phyloP scores from a whole-genome alignment of 306 rosid species.

The Pterocarpus macrocarpus region DNA sequence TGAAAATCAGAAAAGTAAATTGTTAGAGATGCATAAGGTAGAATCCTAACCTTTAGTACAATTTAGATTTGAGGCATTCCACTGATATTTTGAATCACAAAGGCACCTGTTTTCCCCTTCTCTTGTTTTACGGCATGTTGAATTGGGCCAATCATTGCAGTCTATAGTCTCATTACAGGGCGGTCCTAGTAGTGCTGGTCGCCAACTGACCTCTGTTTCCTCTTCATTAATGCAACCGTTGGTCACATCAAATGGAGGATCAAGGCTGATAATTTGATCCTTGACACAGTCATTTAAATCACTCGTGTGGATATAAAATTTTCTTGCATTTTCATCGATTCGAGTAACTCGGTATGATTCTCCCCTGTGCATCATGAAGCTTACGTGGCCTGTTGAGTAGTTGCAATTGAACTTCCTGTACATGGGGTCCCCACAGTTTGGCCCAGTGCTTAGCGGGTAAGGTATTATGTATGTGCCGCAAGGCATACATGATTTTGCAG shows the following conservation, averaged over 20 bases:
- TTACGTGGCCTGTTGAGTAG: conserved; percentile 10
- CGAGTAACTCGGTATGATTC: conserved; percentile 3
- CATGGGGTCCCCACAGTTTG: conserved; percentile 58
- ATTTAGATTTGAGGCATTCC: conserved; percentile 38
- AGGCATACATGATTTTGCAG: conserved; percentile 42
- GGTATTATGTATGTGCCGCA: conserved; percentile 62
- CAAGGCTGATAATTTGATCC: background rate
- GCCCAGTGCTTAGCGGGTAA: conserved; percentile 62
- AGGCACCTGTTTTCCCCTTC: conserved; percentile 45
- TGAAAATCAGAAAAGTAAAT: background rate
- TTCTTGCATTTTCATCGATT: background rate
- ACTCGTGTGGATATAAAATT: conserved; percentile 14
- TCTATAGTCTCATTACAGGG: conserved; percentile 16
- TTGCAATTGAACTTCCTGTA: conserved; percentile 50
- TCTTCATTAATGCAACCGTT: background rate
- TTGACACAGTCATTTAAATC: background rate
- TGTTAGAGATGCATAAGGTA: background rate
- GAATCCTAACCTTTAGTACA: conserved; percentile 43
- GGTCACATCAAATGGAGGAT: background rate
- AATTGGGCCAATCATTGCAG: conserved; percentile 54
- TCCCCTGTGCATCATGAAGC: conserved; percentile 19
- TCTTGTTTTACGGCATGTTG: conserved; percentile 41
- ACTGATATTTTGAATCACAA: conserved; percentile 37
- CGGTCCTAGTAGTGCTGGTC: conserved; percentile 30
- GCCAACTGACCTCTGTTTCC: conserved; percentile 46